Base-by-base conservation (phyloP, 169 alveolate species). In the Eimeria tenella region DNA sequence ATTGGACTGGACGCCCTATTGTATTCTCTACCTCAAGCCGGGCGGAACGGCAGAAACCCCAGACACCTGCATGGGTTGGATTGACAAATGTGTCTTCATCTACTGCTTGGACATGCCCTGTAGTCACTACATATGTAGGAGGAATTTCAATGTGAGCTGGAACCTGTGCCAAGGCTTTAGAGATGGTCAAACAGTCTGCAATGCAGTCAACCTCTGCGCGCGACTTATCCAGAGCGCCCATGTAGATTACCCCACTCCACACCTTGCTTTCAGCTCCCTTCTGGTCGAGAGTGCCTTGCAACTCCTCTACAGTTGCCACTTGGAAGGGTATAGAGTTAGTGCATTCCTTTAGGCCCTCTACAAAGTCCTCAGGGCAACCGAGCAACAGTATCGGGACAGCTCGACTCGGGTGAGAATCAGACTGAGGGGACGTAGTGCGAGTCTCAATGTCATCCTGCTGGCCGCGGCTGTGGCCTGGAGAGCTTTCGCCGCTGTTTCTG, bases 31-130 rank as follows among this genome's bases (percentile, higher is more conserved):
- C 62, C 42, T 91, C 95, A 81, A 95, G 95, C 56, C 73, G 93
- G 23, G 95, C 95, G 19, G 96, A 93, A 23, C 90, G 83, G 73
- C 94, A 86, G 60, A 95, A 90, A 9, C 96, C 96, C 95, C 95
- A 94, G 65, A 95, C 86, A 7, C 97, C 97, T 0, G 96, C 92
- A 53, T 94, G 90, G 23, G 42, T n/a, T 55, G 96, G 95, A 19
- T 25, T 60, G 62, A 19, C n/a, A 58, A 60, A 21, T 11, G 53
- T 82, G 60, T 56, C 70, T n/a, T 53, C 88, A 50, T 21, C 88
- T 19, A 23, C 49, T 21, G 62, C 83, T 9, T 42, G 83, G 42
- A 73, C 83, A 56, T 73, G 83, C 21, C 83, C 83, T 42, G 83
- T 73, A 42, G 83, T 73, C 19, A 73, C 25, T 9, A 73, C 49